phyloP scores from a whole-genome alignment of 345 rosid species.

The Cardamine chenopodiifolia region DNA sequence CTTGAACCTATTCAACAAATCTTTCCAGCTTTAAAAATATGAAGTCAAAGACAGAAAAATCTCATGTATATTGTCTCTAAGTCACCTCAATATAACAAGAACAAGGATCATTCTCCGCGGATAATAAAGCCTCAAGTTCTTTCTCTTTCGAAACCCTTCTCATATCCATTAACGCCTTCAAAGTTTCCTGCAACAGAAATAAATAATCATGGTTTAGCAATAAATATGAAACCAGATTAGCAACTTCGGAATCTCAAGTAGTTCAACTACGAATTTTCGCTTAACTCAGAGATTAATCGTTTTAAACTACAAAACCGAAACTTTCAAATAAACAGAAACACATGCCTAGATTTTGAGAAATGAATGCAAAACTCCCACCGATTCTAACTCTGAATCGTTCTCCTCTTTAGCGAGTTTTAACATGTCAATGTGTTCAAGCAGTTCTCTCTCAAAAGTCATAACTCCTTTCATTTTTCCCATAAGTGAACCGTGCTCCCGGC shows the following conservation, averaged over 20 bases:
- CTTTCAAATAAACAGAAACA: constrained; percentile 10
- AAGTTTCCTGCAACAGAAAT: constrained; percentile 58
- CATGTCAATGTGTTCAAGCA: constrained; percentile 96
- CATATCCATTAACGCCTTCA: constrained; percentile 71
- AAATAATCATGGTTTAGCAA: constrained; percentile 13
- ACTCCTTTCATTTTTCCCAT: constrained; percentile 77
- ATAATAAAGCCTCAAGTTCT: constrained; percentile 88
- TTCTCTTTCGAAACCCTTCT: constrained; percentile 78
- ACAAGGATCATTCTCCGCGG: constrained; percentile 78
- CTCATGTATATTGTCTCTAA: not conserved
- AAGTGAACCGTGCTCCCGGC: constrained; percentile 83
- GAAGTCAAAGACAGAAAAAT: constrained; percentile 12
- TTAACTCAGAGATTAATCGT: too few relatives aligned
- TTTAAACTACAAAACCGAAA: not conserved
- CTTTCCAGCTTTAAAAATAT: not conserved
- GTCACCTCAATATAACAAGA: constrained; percentile 86
- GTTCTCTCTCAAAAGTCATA: constrained; percentile 68
- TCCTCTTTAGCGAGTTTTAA: constrained; percentile 91
- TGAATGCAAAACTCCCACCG: constrained; percentile 63
- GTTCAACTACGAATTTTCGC: not conserved
- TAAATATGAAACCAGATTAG: not conserved
- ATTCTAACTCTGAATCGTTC: constrained; percentile 84
- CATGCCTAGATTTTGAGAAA: constrained; percentile 72
- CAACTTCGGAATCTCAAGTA: too few relatives aligned
- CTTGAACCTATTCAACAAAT: constrained; percentile 67